phyloP scores from a whole-genome alignment of 768 basidiomycete genomes.

The Obba rivulosa region DNA sequence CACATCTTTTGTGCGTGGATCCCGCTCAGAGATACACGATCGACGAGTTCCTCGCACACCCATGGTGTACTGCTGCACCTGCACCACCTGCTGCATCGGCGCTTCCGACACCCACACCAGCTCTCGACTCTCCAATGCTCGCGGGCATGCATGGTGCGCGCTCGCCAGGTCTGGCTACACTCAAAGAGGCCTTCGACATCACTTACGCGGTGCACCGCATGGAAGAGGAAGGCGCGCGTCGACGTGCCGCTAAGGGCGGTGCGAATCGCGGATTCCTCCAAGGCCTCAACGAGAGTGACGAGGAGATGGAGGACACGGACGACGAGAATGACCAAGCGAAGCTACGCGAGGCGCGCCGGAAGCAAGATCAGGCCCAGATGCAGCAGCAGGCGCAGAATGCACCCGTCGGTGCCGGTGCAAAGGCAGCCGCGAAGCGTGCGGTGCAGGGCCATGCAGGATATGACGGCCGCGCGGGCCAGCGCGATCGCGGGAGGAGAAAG shows the following conservation, averaged over 20 bases:
- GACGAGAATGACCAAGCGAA: constrained; percentile 49
- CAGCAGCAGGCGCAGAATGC: constrained; percentile 13
- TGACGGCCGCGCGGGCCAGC: constrained; percentile 66
- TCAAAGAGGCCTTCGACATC: constrained; percentile 98
- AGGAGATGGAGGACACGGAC: constrained; percentile 50
- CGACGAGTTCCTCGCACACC: constrained; percentile 94
- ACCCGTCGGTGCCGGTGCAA: constrained; percentile 25
- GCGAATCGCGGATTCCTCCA: constrained; percentile 78
- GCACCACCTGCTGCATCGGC: constrained; percentile 68
- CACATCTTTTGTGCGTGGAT: constrained; percentile 92
- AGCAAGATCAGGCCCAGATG: constrained; percentile 30
- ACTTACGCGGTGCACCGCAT: constrained; percentile 98
- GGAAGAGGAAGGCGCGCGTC: constrained; percentile 94
- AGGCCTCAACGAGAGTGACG: constrained; percentile 93
- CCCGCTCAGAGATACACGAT: constrained; percentile 95
- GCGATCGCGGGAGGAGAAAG: constrained; percentile 45
- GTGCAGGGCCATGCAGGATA: constrained; percentile 26
- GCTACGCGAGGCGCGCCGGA: constrained; percentile 6
- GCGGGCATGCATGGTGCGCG: constrained; percentile 64
- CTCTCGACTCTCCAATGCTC: constrained; percentile 88
- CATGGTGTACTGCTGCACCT: constrained; percentile 81
- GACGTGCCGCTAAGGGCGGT: constrained; percentile 78
- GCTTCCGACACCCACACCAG: constrained; percentile 33
- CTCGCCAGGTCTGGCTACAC: constrained; percentile 86
- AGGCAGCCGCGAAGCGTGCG: constrained; percentile 22